A percentile compares a stretch with the other conserved stretches of the same genome.
These are phyloP conservation scores for Colletotrichum sp. DNA, from an alignment of 2,329 filamentous ascomycete species.

Conservation along the genomic window DNA sequence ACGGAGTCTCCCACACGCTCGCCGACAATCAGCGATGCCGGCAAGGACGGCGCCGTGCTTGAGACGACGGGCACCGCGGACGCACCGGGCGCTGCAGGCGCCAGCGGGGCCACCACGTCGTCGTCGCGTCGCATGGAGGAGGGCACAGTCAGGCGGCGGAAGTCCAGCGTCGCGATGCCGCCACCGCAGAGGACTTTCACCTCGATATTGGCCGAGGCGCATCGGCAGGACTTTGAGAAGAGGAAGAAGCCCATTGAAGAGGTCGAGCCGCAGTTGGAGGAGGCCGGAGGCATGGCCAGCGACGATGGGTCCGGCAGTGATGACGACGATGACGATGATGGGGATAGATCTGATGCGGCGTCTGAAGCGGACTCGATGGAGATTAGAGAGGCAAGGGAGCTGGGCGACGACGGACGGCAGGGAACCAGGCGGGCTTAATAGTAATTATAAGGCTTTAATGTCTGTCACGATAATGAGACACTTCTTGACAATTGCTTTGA, in stretches of 20 bases:
- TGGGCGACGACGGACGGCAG: conserved; percentile 8
- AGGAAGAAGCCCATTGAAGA: conserved; percentile 51
- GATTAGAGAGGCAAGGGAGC: conserved; percentile 29
- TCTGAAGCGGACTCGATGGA: conserved; percentile 28
- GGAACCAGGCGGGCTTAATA: not conserved
- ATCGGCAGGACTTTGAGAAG: conserved; percentile 92
- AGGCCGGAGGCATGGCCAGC: conserved; percentile 26
- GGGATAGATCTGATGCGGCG: conserved; percentile 20
- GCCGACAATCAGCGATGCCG: not conserved
- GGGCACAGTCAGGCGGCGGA: conserved; percentile 28
- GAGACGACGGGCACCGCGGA: conserved; percentile 7
- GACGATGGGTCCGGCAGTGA: conserved; percentile 26
- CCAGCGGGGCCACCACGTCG: not conserved
- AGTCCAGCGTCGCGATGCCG: conserved; percentile 23
- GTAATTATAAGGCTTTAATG: not conserved
- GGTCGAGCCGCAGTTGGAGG: conserved; percentile 24
- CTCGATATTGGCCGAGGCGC: conserved; percentile 80
- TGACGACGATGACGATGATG: conserved; percentile 41
- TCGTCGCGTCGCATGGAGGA: conserved; percentile 24
- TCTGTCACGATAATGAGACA: not conserved
- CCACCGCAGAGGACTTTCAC: conserved; percentile 44
- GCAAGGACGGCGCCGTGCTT: not conserved
- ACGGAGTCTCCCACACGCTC: conserved; percentile 50
- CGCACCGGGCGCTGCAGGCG: not conserved
- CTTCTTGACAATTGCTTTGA: not conserved